Conservation (phyloP, 495 filamentous ascomycete species). For the Peziza echinospora region DNA sequence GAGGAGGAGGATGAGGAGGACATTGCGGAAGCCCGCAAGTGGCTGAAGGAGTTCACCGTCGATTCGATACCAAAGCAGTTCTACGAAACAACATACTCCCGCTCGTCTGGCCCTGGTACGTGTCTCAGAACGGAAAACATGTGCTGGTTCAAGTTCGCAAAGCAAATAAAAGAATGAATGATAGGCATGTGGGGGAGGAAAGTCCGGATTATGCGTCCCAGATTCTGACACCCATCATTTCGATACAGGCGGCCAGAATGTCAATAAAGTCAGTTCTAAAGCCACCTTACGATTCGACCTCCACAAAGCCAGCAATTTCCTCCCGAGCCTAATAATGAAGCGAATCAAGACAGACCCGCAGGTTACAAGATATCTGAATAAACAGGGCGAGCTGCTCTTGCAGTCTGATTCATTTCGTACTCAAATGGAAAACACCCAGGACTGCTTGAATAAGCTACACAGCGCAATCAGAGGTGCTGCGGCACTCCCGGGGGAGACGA, state of each 20-base stretch:
- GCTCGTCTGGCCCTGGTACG: slow-evolving; percentile 60
- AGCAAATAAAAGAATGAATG: too few relatives aligned
- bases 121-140: too few relatives aligned
- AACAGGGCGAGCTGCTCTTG: slow-evolving; percentile 35
- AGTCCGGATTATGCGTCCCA: too few relatives aligned
- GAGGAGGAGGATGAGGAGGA: slow-evolving; percentile 38
- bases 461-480: slow-evolving; percentile 26
- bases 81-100: slow-evolving; percentile 49
- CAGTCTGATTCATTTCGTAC: slow-evolving; percentile 46
- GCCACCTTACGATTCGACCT: slow-evolving; percentile 50
- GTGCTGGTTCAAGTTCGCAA: too few relatives aligned
- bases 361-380: slow-evolving; percentile 28
- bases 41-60: slow-evolving; percentile 44
- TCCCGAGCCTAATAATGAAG: slow-evolving; percentile 48
- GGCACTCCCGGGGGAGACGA: slow-evolving; percentile 4
- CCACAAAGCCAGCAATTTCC: slow-evolving; percentile 32
- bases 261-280: slow-evolving; percentile 95
- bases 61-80: slow-evolving; percentile 41
- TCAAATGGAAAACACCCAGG: slow-evolving; percentile 40
- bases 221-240: too few relatives aligned
- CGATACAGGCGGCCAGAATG: slow-evolving; percentile 56
- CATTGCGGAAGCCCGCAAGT: slow-evolving; percentile 47
- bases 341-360: slow-evolving; percentile 32
- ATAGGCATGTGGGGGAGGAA: too few relatives aligned
- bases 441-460: slow-evolving; percentile 41